Evolutionary conservation across 805 yeast species (phyloP).

Genomic region (Wickerhamomyces chambardii): DNA sequence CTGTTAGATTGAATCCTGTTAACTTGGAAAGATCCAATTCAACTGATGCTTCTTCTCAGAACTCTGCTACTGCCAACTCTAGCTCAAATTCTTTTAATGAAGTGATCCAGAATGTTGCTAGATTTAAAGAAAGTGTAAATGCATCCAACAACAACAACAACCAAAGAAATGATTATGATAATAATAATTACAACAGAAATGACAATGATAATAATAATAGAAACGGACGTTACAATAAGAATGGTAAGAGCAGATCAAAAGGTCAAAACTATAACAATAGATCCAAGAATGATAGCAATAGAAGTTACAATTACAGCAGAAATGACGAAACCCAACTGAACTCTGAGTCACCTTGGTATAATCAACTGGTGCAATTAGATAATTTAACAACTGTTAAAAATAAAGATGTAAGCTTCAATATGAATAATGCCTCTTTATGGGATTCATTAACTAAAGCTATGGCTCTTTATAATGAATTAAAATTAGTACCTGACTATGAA

Average conservation of each 20-base stretch:
- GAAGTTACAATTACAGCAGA: slow-evolving; percentile 2
- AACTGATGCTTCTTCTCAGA: slow-evolving; percentile 13
- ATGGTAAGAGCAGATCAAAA: slow-evolving; percentile 1
- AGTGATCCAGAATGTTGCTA: not conserved
- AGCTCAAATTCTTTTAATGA: not conserved
- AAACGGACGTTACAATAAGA: slow-evolving; percentile 11
- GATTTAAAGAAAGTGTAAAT: not conserved
- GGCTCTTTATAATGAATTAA: slow-evolving; percentile 37
- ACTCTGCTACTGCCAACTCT: slow-evolving; percentile 5
- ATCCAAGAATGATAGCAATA: not conserved
- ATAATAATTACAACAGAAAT: slow-evolving; percentile 2
- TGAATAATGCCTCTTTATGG: slow-evolving; percentile 30
- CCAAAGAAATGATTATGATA: not conserved
- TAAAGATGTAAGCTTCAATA: no score
- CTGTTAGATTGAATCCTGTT: slow-evolving; percentile 27
- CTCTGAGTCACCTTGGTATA: slow-evolving; percentile 36
- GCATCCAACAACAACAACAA: not conserved
- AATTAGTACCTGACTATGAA: slow-evolving; percentile 37
- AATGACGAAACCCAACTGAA: slow-evolving; percentile 5
- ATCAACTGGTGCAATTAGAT: slow-evolving; percentile 18
- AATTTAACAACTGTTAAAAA: slow-evolving; percentile 31
- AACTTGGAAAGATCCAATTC: slow-evolving; percentile 20
- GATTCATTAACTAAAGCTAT: slow-evolving; percentile 40
- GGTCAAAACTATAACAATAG: slow-evolving; percentile 1
- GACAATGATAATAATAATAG: slow-evolving; percentile 2